Conservation (phyloP, 2,329 filamentous ascomycete genomes). For the Fusarium agapanthi region DNA sequence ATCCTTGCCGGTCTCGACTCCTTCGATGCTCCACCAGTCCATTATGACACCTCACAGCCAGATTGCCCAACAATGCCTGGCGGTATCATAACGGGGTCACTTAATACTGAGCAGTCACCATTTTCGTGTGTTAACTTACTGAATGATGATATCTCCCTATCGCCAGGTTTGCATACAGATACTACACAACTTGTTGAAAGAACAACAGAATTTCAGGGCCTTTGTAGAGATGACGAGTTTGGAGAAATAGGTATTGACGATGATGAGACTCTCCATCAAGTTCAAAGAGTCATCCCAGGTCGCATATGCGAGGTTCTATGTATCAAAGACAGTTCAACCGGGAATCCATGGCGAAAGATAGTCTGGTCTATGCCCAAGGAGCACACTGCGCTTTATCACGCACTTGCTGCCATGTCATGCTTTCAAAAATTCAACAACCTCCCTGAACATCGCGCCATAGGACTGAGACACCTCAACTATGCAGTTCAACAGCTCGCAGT, state of each 20-base stretch:
- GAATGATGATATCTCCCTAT: not conserved
- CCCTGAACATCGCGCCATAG: not conserved
- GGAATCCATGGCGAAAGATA: not conserved
- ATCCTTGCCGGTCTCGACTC: not conserved
- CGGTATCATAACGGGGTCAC: not conserved
- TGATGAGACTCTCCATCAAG: not conserved
- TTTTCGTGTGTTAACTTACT: not conserved
- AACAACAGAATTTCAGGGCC: too few species aligned
- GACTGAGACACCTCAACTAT: not conserved
- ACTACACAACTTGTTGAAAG: not conserved
- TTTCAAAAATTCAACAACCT: not conserved
- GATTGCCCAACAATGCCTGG: not conserved
- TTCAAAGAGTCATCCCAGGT: not conserved
- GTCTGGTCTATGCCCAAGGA: not conserved
- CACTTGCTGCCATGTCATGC: not conserved
- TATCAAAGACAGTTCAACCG: not conserved
- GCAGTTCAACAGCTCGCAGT: not conserved
- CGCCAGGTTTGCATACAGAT: not conserved
- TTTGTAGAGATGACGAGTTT: not conserved
- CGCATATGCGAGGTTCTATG: not conserved
- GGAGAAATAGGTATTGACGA: not conserved
- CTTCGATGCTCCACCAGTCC: not conserved
- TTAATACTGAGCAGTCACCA: fast-evolving
- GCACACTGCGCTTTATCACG: not conserved
- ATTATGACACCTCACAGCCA: not conserved